Evolutionary conservation across 2,329 filamentous ascomycete genomes (phyloP).

Genomic region (Neobulgaria alba): DNA sequence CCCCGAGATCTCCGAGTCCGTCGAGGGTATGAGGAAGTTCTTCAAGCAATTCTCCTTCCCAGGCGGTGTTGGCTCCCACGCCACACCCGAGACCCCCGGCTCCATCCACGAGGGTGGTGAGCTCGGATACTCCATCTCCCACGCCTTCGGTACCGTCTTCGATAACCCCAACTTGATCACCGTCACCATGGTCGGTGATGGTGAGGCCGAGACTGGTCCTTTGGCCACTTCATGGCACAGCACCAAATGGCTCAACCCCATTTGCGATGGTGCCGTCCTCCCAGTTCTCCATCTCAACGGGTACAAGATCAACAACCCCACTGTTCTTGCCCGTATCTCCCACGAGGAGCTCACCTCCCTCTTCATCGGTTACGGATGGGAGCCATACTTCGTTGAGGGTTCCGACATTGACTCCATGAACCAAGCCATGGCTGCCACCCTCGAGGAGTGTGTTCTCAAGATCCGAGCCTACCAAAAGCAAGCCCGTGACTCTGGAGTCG

Average conservation of each 20-base stretch:
- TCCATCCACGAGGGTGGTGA: conserved; percentile 74
- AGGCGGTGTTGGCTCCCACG: conserved; percentile 69
- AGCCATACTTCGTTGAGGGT: conserved; percentile 73
- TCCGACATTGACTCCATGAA: conserved; percentile 68
- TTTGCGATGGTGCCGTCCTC: conserved; percentile 68
- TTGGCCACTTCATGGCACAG: conserved; percentile 75
- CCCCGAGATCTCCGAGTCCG: conserved; percentile 60
- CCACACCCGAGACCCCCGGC: conserved; percentile 70
- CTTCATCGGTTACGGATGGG: conserved; percentile 69
- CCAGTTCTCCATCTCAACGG: conserved; percentile 73
- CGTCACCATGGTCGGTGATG: conserved; percentile 71
- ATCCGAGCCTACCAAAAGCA: conserved; percentile 63
- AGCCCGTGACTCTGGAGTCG: conserved; percentile 60
- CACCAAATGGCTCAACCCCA: conserved; percentile 74
- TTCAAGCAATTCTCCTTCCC: conserved; percentile 82
- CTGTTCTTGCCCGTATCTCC: conserved; percentile 61
- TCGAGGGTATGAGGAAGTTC: conserved; percentile 62
- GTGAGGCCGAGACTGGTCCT: conserved; percentile 73
- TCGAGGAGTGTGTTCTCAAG: conserved; percentile 63
- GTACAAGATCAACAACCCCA: conserved; percentile 81
- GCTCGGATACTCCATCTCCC: conserved; percentile 72
- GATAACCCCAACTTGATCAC: conserved; percentile 68
- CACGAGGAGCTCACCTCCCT: conserved; percentile 64
- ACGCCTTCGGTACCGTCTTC: conserved; percentile 70
- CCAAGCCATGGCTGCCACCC: conserved; percentile 70